phyloP scores from a whole-genome alignment of 129 eudicot species.

The Oenanthe sinensis region DNA sequence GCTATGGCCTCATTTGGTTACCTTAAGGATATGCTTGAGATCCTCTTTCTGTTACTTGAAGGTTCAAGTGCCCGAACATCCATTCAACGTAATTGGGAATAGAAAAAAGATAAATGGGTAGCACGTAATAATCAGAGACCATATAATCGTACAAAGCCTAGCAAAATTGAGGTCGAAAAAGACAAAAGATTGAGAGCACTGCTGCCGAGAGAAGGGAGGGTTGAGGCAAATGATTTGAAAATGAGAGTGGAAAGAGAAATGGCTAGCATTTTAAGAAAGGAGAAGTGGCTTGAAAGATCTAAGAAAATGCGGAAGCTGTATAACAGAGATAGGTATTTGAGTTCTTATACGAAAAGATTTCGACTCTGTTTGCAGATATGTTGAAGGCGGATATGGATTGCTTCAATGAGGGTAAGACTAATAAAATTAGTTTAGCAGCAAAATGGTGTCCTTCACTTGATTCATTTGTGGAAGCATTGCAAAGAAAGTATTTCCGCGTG shows the following conservation, averaged over 20 bases:
- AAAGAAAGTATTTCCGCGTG: slow-evolving; percentile 33
- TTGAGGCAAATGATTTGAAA: slow-evolving; percentile 16
- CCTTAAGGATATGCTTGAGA: slow-evolving; percentile 35
- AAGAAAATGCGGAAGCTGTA: slow-evolving; percentile 24
- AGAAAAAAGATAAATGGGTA: neutral
- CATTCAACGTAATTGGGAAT: neutral
- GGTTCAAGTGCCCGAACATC: slow-evolving; percentile 17
- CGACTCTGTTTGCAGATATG: slow-evolving; percentile 34
- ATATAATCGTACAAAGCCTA: neutral
- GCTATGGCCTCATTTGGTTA: slow-evolving; percentile 32
- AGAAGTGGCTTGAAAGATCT: slow-evolving; percentile 20
- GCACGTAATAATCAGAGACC: neutral
- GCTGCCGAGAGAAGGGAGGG: slow-evolving; percentile 10
- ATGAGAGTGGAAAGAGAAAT: slow-evolving; percentile 24
- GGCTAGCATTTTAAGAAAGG: slow-evolving; percentile 30
- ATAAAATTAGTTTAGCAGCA: slow-evolving; percentile 39
- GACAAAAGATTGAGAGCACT: neutral
- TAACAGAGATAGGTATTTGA: slow-evolving; percentile 23
- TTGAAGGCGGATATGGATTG: slow-evolving; percentile 31
- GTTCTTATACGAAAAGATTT: slow-evolving; percentile 35
- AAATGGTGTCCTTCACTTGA: slow-evolving; percentile 50
- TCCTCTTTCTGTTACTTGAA: slow-evolving; percentile 26
- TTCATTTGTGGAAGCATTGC: slow-evolving; percentile 56
- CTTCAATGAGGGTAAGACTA: slow-evolving; percentile 23
- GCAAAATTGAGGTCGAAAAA: neutral